A percentile compares a stretch with the other conserved stretches of the same genome.
phyloP scores from a whole-genome alignment of 208 protist genomes.

The Leishmania aethiopica region DNA sequence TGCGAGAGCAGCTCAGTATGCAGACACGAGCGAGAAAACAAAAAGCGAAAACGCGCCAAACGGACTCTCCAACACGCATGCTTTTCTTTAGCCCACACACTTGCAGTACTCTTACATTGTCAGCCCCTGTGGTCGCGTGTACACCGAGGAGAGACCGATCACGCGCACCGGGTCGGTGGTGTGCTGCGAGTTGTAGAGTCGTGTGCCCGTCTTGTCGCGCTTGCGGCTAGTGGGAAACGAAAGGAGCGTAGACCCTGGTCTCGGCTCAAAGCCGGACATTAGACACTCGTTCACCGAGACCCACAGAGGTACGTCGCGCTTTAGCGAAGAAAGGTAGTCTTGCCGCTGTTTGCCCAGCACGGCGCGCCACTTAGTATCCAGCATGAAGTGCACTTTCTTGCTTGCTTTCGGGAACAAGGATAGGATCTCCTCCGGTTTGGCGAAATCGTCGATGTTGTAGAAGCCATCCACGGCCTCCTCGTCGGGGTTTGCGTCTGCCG shows the following conservation, averaged over 20 bases:
- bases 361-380: slow-evolving; percentile 88
- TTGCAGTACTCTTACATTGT: slow-evolving; percentile 37
- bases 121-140: slow-evolving; percentile 74
- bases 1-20: neutral
- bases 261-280: slow-evolving; percentile 86
- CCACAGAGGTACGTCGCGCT: slow-evolving; percentile 73
- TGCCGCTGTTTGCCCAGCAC: slow-evolving; percentile 86
- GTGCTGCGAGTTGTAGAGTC: slow-evolving; percentile 88
- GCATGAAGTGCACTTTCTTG: slow-evolving; percentile 84
- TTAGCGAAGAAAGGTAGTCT: slow-evolving; percentile 65
- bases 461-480: slow-evolving; percentile 72
- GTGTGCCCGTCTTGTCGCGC: slow-evolving; percentile 27
- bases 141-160: slow-evolving; percentile 77
- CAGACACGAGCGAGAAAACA: slow-evolving; percentile 8
- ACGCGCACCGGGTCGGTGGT: slow-evolving; percentile 89
- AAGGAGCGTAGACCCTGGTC: slow-evolving; percentile 34
- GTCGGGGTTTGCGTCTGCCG: slow-evolving; percentile 47
- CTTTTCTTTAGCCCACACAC: neutral
- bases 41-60: slow-evolving; percentile 1
- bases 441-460: slow-evolving; percentile 89
- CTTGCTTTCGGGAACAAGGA: slow-evolving; percentile 84
- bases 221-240: slow-evolving; percentile 37
- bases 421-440: slow-evolving; percentile 68
- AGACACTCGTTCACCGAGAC: slow-evolving; percentile 90
- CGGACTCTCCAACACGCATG: neutral